Evolutionary conservation across 306 rosid species (phyloP), one percentile per base, ranked within the genome.

Genomic region (Prunus padus): DNA sequence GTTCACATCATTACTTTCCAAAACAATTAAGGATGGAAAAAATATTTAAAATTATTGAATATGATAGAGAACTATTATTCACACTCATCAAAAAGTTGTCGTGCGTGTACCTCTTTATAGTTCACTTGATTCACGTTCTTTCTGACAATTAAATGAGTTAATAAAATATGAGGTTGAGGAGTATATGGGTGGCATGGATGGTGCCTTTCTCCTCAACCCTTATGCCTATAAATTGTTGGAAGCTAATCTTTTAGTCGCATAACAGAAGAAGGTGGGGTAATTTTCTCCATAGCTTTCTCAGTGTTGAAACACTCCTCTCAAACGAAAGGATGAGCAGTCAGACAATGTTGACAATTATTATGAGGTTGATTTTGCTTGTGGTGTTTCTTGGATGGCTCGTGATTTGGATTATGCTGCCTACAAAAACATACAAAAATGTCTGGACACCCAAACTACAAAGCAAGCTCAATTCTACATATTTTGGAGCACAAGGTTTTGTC

Each of bases 331-430:
- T 18, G 46, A 14, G 46, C 46, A 8, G 13, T 5, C 15, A 8
- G n/a, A 64, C 15, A 19, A 22, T 64, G 65, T 25, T 26, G 19
- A 14, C 6, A 50, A 18, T 65, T 46, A 54, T 85, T 23, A 51
- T 81, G 8, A 77, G 72, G 76, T 51, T 77, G 25, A 59, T 77
- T 65, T 76, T 79, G 9, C 51, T 84, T 65, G 49, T 82, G 65
- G 82, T 82, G 78, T 75, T 88, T 76, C 33, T 77, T 71, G 87
- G 88, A 54, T 90, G 89, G 90, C 68, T 90, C 42, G 8, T 76
- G 30, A 73, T 86, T 72, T 90, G 96, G 96, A 69, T 79, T 52
- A 13, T 87, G 82, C 22, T 87, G 64, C 96, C 92, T 12, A 87
- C 92, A 14, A 84, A 84, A 77, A 30, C 44, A 52, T 90, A 86